These are phyloP conservation scores for Talaromyces sp. DNA, from an alignment of 2,329 filamentous ascomycete species.

Conservation along the genomic window DNA sequence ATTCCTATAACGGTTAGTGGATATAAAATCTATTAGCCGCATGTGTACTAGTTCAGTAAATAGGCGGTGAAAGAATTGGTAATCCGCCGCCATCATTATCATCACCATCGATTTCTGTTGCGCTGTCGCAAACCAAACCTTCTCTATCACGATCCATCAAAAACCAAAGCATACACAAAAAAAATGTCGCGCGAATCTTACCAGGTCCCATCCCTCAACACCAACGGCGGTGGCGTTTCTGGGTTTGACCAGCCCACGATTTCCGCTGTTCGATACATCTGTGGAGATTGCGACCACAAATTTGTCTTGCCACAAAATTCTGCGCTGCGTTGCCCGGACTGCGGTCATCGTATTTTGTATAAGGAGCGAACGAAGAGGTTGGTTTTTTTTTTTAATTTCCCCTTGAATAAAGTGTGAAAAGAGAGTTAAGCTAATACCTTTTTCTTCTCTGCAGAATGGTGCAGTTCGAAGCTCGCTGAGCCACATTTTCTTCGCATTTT, in stretches of 20 bases:
- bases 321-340: constrained; percentile 82
- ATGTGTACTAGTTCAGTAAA: neutral
- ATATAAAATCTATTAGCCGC: neutral
- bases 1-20: neutral
- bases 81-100: neutral
- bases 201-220: constrained; percentile 59
- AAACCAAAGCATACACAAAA: neutral
- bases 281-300: constrained; percentile 78
- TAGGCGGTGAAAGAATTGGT: neutral
- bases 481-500: neutral
- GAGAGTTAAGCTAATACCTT: constrained; percentile 6
- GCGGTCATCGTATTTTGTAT: constrained; percentile 91
- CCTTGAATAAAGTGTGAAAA: neutral
- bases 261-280: constrained; percentile 63
- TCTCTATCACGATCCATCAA: neutral
- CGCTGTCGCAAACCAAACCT: neutral
- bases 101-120: neutral
- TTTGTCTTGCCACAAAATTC: constrained; percentile 72
- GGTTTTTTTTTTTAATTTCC: constrained; percentile 31
- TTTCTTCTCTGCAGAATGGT: constrained; percentile 67
- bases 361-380: constrained; percentile 97
- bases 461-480: constrained; percentile 89
- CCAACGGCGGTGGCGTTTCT: constrained; percentile 33
- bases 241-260: constrained; percentile 20
- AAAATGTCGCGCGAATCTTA: constrained; percentile 70